phyloP scores from a whole-genome alignment of 768 basidiomycete species.

The Lentinula edodes region DNA sequence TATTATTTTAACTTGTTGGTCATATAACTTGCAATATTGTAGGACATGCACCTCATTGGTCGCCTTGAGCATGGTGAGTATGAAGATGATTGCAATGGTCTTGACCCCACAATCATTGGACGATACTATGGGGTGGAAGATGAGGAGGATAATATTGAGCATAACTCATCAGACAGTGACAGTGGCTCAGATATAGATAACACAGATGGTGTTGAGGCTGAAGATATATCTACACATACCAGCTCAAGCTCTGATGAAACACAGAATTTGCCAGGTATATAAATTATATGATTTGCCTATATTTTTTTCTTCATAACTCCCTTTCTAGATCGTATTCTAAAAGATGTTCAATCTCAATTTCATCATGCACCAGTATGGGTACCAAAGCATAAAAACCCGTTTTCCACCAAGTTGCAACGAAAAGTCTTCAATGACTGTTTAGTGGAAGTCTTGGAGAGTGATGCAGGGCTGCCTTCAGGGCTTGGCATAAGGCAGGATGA shows the following conservation, averaged over 20 bases:
- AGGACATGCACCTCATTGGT: slow-evolving; percentile 6
- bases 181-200: not conserved
- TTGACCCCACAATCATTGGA: not conserved
- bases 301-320: not conserved
- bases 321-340: not conserved
- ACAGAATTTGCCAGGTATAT: too few relatives aligned
- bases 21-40: not conserved
- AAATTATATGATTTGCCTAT: too few relatives aligned
- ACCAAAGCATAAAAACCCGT: not conserved
- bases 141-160: not conserved
- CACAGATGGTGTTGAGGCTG: not conserved
- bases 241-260: too few relatives aligned
- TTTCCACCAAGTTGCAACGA: not conserved
- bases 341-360: not conserved
- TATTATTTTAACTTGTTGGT: not conserved
- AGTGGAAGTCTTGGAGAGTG: not conserved
- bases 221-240: too few relatives aligned
- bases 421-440: not conserved
- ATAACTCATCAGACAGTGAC: not conserved
- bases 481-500: slow-evolving; percentile 4
- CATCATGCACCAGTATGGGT: not conserved
- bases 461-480: not conserved
- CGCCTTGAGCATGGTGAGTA: slow-evolving; percentile 3
- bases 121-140: slow-evolving; percentile 4
- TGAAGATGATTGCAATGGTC: slow-evolving; percentile 4